Evolutionary conservation across 1,284 basidiomycete species (phyloP), one percentile per base, ranked within the genome.

Genomic region (Microbotryomycetes sp.): DNA sequence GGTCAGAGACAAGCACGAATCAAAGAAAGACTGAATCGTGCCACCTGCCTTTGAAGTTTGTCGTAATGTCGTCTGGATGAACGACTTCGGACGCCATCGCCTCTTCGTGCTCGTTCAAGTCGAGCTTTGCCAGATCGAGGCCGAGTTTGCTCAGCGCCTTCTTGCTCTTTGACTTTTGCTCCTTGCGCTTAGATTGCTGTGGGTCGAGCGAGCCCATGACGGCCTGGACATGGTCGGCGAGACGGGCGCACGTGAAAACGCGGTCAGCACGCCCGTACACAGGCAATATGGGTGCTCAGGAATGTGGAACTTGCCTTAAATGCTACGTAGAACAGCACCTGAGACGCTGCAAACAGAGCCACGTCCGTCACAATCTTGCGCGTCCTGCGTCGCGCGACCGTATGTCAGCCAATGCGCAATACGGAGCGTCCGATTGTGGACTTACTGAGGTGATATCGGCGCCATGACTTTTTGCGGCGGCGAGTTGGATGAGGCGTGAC

Each of bases 11-110:
- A 21, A 6, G 5, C 4, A 27, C 6, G 16, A 15, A 5, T 31
- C 21, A 27, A 29, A 26, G 13, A 2, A 11, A 11, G 49, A 29
- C 27, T n/a, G 27, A 5, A 9, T 26, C 21, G 24, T 16, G 28
- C 21, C 21, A 45, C 4, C 3, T 58, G 86, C 88, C 88, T 29
- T 80, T 75, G 74, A 91, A 91, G 23, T 77, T 78, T 46, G 87
- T 81, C 56, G 80, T 77, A 55, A 91, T 91, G 72, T 91, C 88
- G 73, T 89, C 88, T 2, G 89, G 88, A 68, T 89, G 86, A 59
- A 91, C 88, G 24, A 91, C 81, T 71, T 91, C 89, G 52, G 85
- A 85, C 6, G 89, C 87, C 61, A 91, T 88, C 54, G 83, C 82
- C 64, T 82, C 88, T 78, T 91, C 89, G 70, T 91, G 86, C 73